Base-by-base conservation (phyloP, 306 rosid genomes). In the Phaseolus lunatus region DNA sequence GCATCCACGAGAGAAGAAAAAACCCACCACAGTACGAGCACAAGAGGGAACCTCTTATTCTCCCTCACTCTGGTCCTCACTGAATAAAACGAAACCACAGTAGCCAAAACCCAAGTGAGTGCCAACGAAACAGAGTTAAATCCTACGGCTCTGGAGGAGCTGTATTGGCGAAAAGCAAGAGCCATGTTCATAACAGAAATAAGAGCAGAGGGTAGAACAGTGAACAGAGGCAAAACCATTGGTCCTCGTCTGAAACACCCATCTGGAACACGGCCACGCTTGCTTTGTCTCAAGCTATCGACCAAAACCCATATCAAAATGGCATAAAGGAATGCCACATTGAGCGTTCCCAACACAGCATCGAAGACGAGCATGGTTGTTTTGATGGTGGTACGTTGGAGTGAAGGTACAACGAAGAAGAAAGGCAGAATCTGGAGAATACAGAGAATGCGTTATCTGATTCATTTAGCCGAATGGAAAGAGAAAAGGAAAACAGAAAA, bases 21-120 rank as follows among this genome's bases (percentile, higher is more conserved):
- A 4, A 78, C 44, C 98, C 97, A 94, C 98, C 98, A 94, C 2
- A 88, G 59, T 50, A 73, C 62, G 1, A 92, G 86, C 20, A 90
- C 86, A 75, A 78, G 72, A 6, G 97, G 96, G 86, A 91, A 89
- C 48, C 57, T 84, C 70, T 65, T 81, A 6, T 16, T 65, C 35
- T 79, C 82, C 44, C 15, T 23, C 8, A 67, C 45, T 26, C n/a
- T 73, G 64, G 76, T 76, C 50, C 58, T 84, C 75, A 73, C 37
- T 12, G 92, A 85, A 67, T 82, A 88, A 0, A 84, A 15, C 4
- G 90, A 72, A 64, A 89, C 85, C 1, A 71, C 3, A 5, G 95
- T 78, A 5, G 96, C 90, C 24, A 92, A 80, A 73, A 75, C 67
- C 98, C 98, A 92, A 0, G 91, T 88, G 4, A 87, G 22, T 79